Conservation (phyloP, 768 basidiomycete genomes). For the Kwoniella sp. region DNA sequence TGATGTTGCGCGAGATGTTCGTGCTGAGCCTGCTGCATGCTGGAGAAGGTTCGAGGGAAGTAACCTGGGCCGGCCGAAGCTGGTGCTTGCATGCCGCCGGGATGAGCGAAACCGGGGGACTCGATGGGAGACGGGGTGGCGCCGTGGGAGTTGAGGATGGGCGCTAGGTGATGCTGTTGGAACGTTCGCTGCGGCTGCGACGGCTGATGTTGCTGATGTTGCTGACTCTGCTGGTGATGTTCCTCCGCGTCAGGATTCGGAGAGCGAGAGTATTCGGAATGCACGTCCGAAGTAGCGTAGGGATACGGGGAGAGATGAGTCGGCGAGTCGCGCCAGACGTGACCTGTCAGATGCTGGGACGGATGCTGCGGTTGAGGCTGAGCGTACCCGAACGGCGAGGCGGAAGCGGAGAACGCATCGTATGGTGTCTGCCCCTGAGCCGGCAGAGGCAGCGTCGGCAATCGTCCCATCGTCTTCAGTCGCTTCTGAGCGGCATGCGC, state of each 20-base stretch:
- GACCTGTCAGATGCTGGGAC: constrained; percentile 4
- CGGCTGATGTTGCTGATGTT: constrained; percentile 7
- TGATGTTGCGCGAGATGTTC: constrained; percentile 31
- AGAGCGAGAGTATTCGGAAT: constrained; percentile 32
- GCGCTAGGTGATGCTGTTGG: constrained; percentile 28
- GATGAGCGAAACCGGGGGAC: constrained; percentile 19
- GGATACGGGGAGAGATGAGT: constrained; percentile 25
- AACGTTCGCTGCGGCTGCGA: constrained; percentile 4
- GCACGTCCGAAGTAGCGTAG: constrained; percentile 10
- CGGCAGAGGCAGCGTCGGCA: constrained; percentile 24
- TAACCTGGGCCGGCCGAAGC: constrained; percentile 11
- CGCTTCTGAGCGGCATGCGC: constrained; percentile 16
- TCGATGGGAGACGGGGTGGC: constrained; percentile 16
- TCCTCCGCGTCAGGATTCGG: constrained; percentile 20
- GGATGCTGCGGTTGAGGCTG: constrained; percentile 3
- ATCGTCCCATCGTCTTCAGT: constrained; percentile 19
- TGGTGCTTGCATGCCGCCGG: constrained; percentile 11
- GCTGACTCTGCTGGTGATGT: constrained; percentile 1
- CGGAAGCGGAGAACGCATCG: constrained; percentile 21
- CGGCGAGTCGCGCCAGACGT: constrained; percentile 15
- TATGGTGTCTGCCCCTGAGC: constrained; percentile 6
- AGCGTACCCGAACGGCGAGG: constrained; percentile 15
- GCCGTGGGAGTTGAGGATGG: constrained; percentile 18
- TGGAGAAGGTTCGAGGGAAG: constrained; percentile 14
- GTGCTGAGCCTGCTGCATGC: constrained; percentile 38